Conservation (phyloP, 2,329 filamentous ascomycete species). For the Pestalotiopsis sp. region DNA sequence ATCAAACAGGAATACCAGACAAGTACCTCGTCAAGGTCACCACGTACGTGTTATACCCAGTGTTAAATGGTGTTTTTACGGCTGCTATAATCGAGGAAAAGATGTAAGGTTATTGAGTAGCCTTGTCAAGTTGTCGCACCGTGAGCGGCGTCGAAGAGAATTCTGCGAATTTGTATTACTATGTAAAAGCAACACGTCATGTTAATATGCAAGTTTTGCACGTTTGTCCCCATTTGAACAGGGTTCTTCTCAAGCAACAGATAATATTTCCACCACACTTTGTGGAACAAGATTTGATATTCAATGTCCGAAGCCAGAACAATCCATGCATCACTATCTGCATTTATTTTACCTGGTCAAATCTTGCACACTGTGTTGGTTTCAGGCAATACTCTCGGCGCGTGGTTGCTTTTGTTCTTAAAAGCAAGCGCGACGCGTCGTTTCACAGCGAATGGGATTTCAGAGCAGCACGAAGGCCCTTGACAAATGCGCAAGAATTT, state of each 20-base stretch:
- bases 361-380: not conserved
- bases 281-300: not conserved
- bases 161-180: no score
- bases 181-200: no score
- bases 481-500: not conserved
- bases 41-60: no score
- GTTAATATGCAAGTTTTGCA: not conserved
- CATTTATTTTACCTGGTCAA: not conserved
- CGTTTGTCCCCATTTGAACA: not conserved
- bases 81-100: no score
- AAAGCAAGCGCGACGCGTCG: not conserved
- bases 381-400: not conserved
- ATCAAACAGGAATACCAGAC: not conserved
- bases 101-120: no score
- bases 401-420: not conserved
- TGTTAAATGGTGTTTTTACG: no score
- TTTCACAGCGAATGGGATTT: not conserved
- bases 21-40: not conserved
- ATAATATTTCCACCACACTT: not conserved
- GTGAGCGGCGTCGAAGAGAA: no score
- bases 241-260: not conserved
- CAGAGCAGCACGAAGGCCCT: not conserved
- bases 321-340: not conserved
- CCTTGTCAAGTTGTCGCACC: no score
- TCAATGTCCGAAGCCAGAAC: not conserved